These are phyloP conservation scores for Taphrina wiesneri DNA, from an alignment of 1,139 yeast genomes.

Conservation along the genomic window DNA sequence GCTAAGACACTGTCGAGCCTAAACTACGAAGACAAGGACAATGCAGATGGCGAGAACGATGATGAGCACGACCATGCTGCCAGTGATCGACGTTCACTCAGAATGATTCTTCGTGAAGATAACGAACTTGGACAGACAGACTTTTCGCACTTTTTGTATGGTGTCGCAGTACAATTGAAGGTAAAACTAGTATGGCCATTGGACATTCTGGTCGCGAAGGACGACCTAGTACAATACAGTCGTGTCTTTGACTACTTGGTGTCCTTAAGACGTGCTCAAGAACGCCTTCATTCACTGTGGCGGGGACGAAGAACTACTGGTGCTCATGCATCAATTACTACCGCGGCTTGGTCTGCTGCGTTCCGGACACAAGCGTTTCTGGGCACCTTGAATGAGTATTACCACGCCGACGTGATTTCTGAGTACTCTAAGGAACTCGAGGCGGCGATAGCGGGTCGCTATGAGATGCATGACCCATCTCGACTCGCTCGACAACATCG, in stretches of 20 bases:
- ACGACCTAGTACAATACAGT: neutral
- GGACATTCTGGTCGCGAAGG: neutral
- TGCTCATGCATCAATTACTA: neutral
- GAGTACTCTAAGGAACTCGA: neutral
- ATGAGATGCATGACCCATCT: neutral
- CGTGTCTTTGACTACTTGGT: slow-evolving; percentile 1
- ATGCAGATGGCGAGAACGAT: neutral
- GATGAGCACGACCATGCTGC: slow-evolving; percentile 2
- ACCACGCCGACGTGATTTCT: slow-evolving; percentile 1
- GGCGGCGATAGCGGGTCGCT: neutral
- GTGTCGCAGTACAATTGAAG: neutral
- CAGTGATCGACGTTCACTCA: neutral
- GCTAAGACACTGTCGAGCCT: neutral
- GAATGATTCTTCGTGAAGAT: neutral
- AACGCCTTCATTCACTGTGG: slow-evolving; percentile 5
- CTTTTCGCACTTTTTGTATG: neutral
- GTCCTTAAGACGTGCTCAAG: neutral
- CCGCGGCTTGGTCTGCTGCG: slow-evolving; percentile 15
- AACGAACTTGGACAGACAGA: neutral
- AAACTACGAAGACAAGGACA: neutral
- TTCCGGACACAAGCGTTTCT: neutral
- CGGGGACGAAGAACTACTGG: neutral
- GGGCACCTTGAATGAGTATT: slow-evolving; percentile 2
- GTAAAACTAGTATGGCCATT: neutral
- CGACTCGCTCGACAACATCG: neutral